These are phyloP conservation scores for Macrophomina pseudophaseolina DNA, from an alignment of 2,329 filamentous ascomycete species.

Conservation along the genomic window DNA sequence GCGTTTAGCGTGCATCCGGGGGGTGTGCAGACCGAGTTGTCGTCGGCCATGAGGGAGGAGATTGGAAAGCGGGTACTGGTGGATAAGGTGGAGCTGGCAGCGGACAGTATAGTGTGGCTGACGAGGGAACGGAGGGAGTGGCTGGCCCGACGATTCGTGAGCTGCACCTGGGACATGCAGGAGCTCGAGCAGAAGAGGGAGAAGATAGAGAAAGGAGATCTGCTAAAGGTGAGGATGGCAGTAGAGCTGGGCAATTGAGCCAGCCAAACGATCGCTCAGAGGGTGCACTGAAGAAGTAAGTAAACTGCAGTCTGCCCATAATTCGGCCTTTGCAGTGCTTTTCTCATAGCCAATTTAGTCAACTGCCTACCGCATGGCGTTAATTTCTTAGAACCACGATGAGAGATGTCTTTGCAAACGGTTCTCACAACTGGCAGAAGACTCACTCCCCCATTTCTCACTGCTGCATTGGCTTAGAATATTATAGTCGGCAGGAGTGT, in stretches of 20 bases:
- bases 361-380: too few species aligned
- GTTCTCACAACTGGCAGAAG: too few species aligned
- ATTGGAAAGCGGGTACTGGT: not conserved
- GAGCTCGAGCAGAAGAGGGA: constrained; percentile 50
- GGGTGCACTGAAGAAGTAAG: not conserved
- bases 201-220: constrained; percentile 45
- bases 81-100: constrained; percentile 21
- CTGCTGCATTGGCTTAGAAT: too few species aligned
- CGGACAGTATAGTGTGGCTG: constrained; percentile 36
- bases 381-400: too few species aligned
- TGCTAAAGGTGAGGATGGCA: constrained; percentile 29
- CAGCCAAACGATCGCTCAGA: not conserved
- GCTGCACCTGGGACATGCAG: constrained; percentile 55
- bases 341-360: too few species aligned
- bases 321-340: too few species aligned
- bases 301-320: too few species aligned
- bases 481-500: too few species aligned
- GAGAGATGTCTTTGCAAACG: too few species aligned
- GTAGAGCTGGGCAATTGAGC: constrained; percentile 5
- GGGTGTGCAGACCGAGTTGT: constrained; percentile 34
- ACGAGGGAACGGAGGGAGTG: constrained; percentile 50
- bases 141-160: constrained; percentile 53
- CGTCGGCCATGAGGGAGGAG: constrained; percentile 16
- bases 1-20: constrained; percentile 37
- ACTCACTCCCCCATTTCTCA: too few species aligned